Conservation (phyloP, 2,329 filamentous ascomycete species). For the Diaporthe sp. region DNA sequence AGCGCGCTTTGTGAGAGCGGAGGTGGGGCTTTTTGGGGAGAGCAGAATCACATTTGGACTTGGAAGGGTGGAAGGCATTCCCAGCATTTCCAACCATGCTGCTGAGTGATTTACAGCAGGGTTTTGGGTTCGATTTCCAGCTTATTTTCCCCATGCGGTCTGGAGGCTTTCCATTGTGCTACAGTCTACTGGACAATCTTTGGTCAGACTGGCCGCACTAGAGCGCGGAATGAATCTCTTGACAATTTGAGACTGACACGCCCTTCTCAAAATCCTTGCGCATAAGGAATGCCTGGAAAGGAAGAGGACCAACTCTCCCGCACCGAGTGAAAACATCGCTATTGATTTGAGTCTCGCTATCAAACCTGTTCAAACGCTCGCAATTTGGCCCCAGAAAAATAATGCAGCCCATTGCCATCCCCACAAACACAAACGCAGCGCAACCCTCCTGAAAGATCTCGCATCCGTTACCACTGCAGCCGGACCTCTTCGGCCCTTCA, state of each 20-base stretch:
- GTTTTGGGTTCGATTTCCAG: neutral
- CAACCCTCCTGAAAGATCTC: too few species aligned
- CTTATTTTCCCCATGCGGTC: too few species aligned
- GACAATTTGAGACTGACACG: too few species aligned
- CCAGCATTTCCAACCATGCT: too few species aligned
- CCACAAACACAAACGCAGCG: too few species aligned
- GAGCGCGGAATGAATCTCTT: neutral
- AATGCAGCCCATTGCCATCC: too few species aligned
- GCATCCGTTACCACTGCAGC: neutral
- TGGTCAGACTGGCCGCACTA: neutral
- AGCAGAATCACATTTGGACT: neutral
- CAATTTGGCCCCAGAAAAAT: accelerated
- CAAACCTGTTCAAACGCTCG: neutral
- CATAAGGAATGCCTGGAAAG: neutral
- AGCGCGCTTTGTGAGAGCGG: neutral
- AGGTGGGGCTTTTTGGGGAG: neutral
- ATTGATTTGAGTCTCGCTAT: neutral
- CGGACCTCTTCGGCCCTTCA: neutral
- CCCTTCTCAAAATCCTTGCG: neutral
- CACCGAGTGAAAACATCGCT: neutral
- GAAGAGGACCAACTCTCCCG: too few species aligned
- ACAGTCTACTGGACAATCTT: neutral
- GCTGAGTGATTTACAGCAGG: too few species aligned
- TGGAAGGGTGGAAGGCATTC: neutral
- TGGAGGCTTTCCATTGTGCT: too few species aligned